Evolutionary conservation across 768 basidiomycete species (phyloP).

Genomic region (Kwoniella botswanensis): DNA sequence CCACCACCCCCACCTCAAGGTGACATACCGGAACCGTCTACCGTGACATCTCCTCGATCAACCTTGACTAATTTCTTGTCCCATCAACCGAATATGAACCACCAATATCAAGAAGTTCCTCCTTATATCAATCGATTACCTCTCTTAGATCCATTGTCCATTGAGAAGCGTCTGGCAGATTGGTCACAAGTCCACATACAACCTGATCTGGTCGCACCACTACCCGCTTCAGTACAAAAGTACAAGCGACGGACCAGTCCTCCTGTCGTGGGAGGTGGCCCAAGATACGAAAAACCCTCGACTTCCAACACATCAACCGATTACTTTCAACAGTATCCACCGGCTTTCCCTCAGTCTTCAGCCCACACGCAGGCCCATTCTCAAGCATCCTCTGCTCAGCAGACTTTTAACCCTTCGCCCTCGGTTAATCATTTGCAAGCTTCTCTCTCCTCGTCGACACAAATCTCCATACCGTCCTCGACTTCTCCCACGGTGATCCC

Average conservation of each 20-base stretch:
- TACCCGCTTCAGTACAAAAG: constrained; percentile 12
- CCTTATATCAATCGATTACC: background rate
- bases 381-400: background rate
- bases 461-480: background rate
- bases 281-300: background rate
- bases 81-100: background rate
- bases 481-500: background rate
- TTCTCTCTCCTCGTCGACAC: background rate
- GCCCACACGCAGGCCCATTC: background rate
- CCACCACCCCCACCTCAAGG: constrained; percentile 11
- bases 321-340: background rate
- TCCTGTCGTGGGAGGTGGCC: background rate
- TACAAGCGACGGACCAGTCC: constrained; percentile 5
- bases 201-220: constrained; percentile 39
- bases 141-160: constrained; percentile 14
- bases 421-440: background rate
- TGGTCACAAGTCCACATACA: constrained; percentile 28
- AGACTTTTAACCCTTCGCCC: background rate
- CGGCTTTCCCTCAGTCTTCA: background rate
- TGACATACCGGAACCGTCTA: background rate
- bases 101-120: background rate
- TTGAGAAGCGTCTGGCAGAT: constrained; percentile 32
- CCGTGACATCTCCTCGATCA: background rate
- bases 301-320: background rate
- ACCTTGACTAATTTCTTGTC: background rate